Evolutionary conservation across 306 rosid genomes (phyloP), one percentile per base, ranked within the genome.

Genomic region (Oxytropis ochrocephala): DNA sequence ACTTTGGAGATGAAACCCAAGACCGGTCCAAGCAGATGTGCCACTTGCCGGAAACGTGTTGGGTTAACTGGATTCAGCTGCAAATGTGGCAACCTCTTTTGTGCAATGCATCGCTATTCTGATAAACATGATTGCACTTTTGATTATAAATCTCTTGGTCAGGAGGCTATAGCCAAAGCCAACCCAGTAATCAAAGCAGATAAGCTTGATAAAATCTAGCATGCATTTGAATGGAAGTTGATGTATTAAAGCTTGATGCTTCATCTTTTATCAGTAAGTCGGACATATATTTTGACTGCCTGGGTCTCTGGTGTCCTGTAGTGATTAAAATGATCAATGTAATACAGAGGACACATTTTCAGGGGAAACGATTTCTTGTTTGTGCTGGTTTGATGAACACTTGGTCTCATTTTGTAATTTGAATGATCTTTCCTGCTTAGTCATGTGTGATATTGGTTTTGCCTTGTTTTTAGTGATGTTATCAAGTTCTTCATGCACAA

Each of bases 21-120:
- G 83, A 65, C 71, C 46, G 84, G 80, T 24, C 89, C 91, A 4
- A 83, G 64, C 47, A 80, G 85, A 82, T 90, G 94, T 61, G 74
- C 75, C 39, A 78, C 89, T 50, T 89, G 96, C 66, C 74, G 46
- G 66, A 87, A 84, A 78, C 93, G 93, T 21, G 89, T 90, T 47
- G 93, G 91, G 63, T 59, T 90, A 75, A 85, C 93, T 32, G 93
- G 96, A 48, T 90, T 90, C 83, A 80, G 76, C 73, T 90, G 96
- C 84, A 90, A 78, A 80, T 90, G 91, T 70, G 93, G 91, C 49
- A 76, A 80, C 51, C 56, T 84, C 62, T 90, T 85, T 53, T 90
- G 93, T 53, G 66, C 91, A 8, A 49, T 13, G 43, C 96, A 90
- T 76, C 93, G 89, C 12, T 90, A 87, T 64, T 83, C 93, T 4